These are phyloP conservation scores for Cryptosporidium ryanae DNA, from an alignment of 169 alveolate genomes.

Conservation along the genomic window DNA sequence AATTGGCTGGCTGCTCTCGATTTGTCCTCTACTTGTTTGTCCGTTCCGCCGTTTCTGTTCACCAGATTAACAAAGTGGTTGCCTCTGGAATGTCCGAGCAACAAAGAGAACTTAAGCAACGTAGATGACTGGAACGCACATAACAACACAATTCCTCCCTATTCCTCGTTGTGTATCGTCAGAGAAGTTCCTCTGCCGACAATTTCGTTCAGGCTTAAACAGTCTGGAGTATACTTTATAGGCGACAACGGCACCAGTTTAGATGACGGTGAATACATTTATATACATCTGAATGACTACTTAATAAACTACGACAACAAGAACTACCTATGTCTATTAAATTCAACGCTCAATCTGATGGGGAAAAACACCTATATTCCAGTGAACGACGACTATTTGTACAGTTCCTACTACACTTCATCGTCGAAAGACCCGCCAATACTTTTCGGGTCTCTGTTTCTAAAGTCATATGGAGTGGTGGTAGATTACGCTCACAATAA, in stretches of 20 bases:
- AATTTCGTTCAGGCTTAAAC: conserved; percentile 15
- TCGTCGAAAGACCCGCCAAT: conserved; percentile 37
- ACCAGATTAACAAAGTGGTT: conserved; percentile 32
- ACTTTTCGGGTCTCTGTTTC: conserved; percentile 45
- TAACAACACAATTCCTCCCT: neutral
- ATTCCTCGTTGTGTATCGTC: conserved; percentile 40
- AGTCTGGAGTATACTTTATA: neutral
- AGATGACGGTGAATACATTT: neutral
- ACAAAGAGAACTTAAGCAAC: neutral
- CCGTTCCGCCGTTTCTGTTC: conserved; percentile 50
- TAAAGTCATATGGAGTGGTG: conserved; percentile 44
- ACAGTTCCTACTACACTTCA: conserved; percentile 3
- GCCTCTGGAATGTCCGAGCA: conserved; percentile 34
- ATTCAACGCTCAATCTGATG: conserved; percentile 3
- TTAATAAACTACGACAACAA: conserved; percentile 10
- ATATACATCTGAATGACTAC: conserved; percentile 28
- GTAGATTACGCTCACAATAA: neutral
- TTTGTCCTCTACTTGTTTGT: conserved; percentile 54
- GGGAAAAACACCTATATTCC: conserved; percentile 32
- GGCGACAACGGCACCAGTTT: neutral
- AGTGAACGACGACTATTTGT: neutral
- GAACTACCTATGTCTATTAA: conserved; percentile 27
- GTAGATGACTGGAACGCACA: too few species aligned
- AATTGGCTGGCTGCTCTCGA: conserved; percentile 70
- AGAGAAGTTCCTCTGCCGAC: conserved; percentile 39